Evolutionary conservation across 306 rosid species (phyloP), one percentile per base, ranked within the genome.

Genomic region (Mimosa pudica): DNA sequence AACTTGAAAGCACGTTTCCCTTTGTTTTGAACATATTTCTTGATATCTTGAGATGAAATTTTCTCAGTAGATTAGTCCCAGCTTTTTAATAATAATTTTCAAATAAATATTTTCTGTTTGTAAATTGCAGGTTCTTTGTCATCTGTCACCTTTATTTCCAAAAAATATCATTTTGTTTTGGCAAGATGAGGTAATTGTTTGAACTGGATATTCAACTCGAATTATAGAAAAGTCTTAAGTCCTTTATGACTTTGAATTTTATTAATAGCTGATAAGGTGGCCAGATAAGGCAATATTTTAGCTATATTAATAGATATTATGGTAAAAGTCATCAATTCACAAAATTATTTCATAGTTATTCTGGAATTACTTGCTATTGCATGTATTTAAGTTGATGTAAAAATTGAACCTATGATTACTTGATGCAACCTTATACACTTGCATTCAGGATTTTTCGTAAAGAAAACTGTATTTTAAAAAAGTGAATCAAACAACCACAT

Each of bases 141-240:
- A 83, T 82, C 83, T 94, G 82, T 97, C 98, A 58, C 97, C 97
- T 70, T 91, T 94, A 49, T 94, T 92, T 79, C 98, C 98, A 8
- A 94, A 89, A 89, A 86, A 91, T 86, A 86, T 89, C 76, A 87
- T 77, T 79, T 82, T 88, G 88, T 92, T 86, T 86, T 94, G 97
- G 98, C 97, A 92, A 79, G 98, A 94, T 72, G 98, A 92, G 98
- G 98, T 94, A 92, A 88, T 76, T 61, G 47, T 82, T 68, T 75
- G 70, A 55, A 67, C 74, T 71, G 35, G 76, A 73, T 60, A 46
- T 60, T 73, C 57, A 58, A 36, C 68, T 86, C 16, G 46, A 69
- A n/a, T 46, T 73, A 11, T 46, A 61, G 64, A 77, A 57, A 41
- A 73, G 74, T 74, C 33, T 70, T 20, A 3, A 67, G 69, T 57